A percentile compares a stretch with the other conserved stretches of the same genome.
These are phyloP conservation scores for Limonium bicolor DNA, from an alignment of 148 eudicot genomes.

Conservation along the genomic window DNA sequence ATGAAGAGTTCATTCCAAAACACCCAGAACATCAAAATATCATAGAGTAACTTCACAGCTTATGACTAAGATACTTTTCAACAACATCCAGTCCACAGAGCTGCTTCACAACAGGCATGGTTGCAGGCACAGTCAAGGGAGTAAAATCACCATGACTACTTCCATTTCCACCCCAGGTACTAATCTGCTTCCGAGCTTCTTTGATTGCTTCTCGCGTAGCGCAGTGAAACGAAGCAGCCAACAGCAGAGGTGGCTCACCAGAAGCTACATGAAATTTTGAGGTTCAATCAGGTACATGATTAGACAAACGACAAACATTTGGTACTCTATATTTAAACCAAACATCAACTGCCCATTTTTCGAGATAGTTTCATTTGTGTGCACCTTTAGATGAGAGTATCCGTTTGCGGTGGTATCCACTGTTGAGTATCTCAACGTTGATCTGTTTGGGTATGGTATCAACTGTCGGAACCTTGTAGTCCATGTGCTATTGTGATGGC, in stretches of 20 bases:
- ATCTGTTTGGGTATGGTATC: conserved; percentile 69
- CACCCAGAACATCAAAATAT: too few species aligned
- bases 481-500: conserved; percentile 61
- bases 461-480: conserved; percentile 81
- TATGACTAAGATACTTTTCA: conserved; percentile 33
- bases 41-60: too few species aligned
- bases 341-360: neutral
- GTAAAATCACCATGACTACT: conserved; percentile 12
- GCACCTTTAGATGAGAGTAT: conserved; percentile 85
- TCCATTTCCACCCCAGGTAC: conserved; percentile 40
- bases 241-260: conserved; percentile 86
- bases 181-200: conserved; percentile 65
- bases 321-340: neutral
- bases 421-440: conserved; percentile 63
- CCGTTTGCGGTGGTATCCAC: conserved; percentile 59
- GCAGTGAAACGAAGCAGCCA: conserved; percentile 80
- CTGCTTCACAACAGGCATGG: conserved; percentile 78
- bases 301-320: neutral
- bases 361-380: neutral
- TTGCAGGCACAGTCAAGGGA: conserved; percentile 73
- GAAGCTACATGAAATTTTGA: conserved; percentile 80
- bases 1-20: too few species aligned
- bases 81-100: conserved; percentile 66
- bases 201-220: conserved; percentile 72
- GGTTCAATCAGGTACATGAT: too few species aligned